Evolutionary conservation across 306 rosid species (phyloP).

Genomic region (Vigna reflexopilosa): DNA sequence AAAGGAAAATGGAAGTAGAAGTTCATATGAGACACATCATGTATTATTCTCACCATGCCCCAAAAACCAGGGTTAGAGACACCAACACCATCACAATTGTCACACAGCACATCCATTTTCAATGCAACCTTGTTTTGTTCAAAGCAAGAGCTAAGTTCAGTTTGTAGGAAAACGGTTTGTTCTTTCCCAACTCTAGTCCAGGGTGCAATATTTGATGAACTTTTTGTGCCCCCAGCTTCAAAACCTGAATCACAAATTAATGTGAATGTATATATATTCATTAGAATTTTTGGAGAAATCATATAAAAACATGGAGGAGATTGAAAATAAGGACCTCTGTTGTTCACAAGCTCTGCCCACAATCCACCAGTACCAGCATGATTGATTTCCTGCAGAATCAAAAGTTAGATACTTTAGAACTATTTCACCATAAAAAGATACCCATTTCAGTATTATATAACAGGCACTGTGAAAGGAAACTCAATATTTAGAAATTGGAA

Average conservation of each 20-base stretch:
- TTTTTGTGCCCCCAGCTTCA: conserved; percentile 77
- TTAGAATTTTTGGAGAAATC: not conserved
- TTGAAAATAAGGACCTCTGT: conserved; percentile 47
- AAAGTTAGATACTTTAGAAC: not conserved
- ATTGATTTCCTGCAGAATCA: conserved; percentile 49
- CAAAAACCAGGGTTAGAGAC: conserved; percentile 79
- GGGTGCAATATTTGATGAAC: conserved; percentile 75
- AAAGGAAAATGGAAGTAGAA: not conserved
- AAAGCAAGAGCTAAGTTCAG: conserved; percentile 73
- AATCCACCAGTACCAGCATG: conserved; percentile 59
- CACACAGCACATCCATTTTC: conserved; percentile 64
- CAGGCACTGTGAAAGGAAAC: not conserved
- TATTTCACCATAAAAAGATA: not conserved
- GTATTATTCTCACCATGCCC: conserved; percentile 69
- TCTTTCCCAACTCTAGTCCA: conserved; percentile 76
- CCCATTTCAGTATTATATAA: not conserved
- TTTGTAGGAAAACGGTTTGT: conserved; percentile 53
- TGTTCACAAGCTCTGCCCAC: conserved; percentile 58
- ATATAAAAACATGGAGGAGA: not conserved
- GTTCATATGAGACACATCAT: not conserved
- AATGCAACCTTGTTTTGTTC: conserved; percentile 76
- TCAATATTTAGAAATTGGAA: not conserved
- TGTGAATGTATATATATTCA: not conserved
- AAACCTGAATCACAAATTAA: conserved; percentile 62
- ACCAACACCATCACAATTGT: conserved; percentile 63